phyloP scores from a whole-genome alignment of 768 basidiomycete species.

The Sporobolomyces pararoseus region DNA sequence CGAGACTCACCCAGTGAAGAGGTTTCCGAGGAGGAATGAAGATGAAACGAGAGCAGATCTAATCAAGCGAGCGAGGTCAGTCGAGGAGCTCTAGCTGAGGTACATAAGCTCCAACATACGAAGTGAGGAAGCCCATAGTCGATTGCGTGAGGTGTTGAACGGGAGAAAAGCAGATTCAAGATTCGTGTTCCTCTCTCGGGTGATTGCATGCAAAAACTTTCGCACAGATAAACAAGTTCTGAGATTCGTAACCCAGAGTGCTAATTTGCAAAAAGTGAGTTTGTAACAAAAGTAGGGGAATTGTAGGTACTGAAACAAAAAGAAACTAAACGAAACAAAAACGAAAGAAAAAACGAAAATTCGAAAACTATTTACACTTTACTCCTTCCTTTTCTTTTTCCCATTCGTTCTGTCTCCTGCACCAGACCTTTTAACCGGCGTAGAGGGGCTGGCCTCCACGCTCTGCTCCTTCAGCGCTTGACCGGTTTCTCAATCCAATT shows the following conservation, averaged over 20 bases:
- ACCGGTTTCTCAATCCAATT: conserved; percentile 30
- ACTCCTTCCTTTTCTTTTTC: conserved; percentile 1
- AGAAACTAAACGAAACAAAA: not conserved
- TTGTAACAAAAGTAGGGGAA: not conserved
- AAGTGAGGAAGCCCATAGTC: conserved; percentile 21
- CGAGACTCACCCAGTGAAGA: conserved; percentile 32
- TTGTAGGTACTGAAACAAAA: no score
- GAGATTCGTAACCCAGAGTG: no score
- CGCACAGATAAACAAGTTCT: no score
- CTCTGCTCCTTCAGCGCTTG: conserved; percentile 16
- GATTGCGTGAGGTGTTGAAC: not conserved
- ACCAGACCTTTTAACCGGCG: not conserved
- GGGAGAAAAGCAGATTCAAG: not conserved
- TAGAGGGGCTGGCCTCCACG: conserved; percentile 33
- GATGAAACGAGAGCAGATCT: conserved; percentile 31
- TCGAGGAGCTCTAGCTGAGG: not conserved
- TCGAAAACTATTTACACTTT: not conserved
- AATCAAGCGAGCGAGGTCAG: not conserved
- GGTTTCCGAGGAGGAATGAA: conserved; percentile 36
- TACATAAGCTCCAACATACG: not conserved
- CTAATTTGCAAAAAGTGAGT: no score
- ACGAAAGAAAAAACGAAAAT: not conserved
- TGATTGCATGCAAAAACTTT: no score
- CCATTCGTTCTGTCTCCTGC: not conserved
- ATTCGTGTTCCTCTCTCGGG: no score